Evolutionary conservation across 768 basidiomycete species (phyloP), one percentile per base, ranked within the genome.

Genomic region (Pholiota microspora): DNA sequence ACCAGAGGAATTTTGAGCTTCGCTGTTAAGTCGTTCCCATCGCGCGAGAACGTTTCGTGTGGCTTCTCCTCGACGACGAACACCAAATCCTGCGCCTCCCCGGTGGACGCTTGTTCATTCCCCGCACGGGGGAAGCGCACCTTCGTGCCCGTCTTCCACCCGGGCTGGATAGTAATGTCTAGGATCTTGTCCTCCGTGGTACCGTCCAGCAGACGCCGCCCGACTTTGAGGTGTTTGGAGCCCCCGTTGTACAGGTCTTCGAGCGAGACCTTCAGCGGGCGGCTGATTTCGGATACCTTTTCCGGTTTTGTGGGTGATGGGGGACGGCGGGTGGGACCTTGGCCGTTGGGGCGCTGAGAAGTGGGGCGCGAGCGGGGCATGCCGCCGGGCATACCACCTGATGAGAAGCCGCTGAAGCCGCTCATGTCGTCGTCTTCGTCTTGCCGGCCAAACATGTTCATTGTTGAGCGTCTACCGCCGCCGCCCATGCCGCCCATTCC

Each of bases 41-140:
- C 85, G 21, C 95, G 80, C 55, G 74, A 79, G 71, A 92, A 97
- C 15, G 77, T 68, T 0, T 79, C 69, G 69, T 98, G 92, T 7
- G 88, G 86, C 71, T 96, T 98, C 72, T 98, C 94, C 69, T 97
- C 95, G n/a, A 97, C 84, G 45, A 96, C 84, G 66, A 99, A 98
- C 28, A 94, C 94, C n/a, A 99, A 79, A 67, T 95, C 92, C 64
- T 94, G 93, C 12, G 88, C 68, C 44, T 87, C 87, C 9, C 88
- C 87, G 29, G 57, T 31, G 0, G 74, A 69, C 42, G 73, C 66
- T 49, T 79, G 77, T 63, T 94, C 93, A 69, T 98, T 94, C 2
- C 93, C 93, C 8, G 92, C 88, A 18, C 83, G 82, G 0, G 90
- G 83, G 71, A 95, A 98, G 36, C 92, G 85, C 55, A 98, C 81